A percentile compares a stretch with the other conserved stretches of the same genome.
Conservation (phyloP, 495 filamentous ascomycete species). For the Schizothecium vesticola region DNA sequence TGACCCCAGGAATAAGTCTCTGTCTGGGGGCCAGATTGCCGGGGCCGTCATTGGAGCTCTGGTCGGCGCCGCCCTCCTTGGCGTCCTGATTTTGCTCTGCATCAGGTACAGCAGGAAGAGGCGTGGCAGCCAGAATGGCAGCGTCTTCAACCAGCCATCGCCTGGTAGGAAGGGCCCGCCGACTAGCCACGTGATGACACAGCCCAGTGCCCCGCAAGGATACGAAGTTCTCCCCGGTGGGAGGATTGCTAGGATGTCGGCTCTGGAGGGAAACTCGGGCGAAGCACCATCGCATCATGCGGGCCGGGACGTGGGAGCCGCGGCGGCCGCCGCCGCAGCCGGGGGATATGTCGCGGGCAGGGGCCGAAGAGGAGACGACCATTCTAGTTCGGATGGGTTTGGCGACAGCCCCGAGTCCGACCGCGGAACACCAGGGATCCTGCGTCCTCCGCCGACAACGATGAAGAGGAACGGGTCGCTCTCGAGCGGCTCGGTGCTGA, state of each 20-base stretch:
- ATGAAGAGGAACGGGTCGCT: conserved; percentile 73
- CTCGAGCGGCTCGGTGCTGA: conserved; percentile 76
- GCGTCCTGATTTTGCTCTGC: conserved; percentile 55
- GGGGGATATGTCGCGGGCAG: conserved; percentile 30
- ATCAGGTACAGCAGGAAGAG: conserved; percentile 56
- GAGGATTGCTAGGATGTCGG: conserved; percentile 92
- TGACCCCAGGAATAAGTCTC: conserved; percentile 36
- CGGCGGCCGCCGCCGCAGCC: conserved; percentile 29
- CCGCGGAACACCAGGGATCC: conserved; percentile 48
- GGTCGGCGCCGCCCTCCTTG: conserved; percentile 61
- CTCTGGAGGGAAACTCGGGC: conserved; percentile 67
- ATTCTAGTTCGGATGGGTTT: conserved; percentile 76
- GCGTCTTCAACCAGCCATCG: conserved; percentile 79
- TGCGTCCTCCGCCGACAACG: conserved; percentile 55
- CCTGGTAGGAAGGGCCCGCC: conserved; percentile 58
- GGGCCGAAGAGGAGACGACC: conserved; percentile 56
- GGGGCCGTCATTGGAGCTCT: conserved; percentile 84
- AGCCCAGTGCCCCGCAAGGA: conserved; percentile 45
- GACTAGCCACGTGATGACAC: conserved; percentile 28
- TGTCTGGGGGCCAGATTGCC: conserved; percentile 82
- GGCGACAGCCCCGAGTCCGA: conserved; percentile 75
- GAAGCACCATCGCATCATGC: conserved; percentile 51
- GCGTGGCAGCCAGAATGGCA: conserved; percentile 54
- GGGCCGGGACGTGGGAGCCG: conserved; percentile 26
- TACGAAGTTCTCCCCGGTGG: conserved; percentile 79